Evolutionary conservation across 2,329 filamentous ascomycete genomes (phyloP), one percentile per base, ranked within the genome.

Genomic region (Fusarium mundagurra): DNA sequence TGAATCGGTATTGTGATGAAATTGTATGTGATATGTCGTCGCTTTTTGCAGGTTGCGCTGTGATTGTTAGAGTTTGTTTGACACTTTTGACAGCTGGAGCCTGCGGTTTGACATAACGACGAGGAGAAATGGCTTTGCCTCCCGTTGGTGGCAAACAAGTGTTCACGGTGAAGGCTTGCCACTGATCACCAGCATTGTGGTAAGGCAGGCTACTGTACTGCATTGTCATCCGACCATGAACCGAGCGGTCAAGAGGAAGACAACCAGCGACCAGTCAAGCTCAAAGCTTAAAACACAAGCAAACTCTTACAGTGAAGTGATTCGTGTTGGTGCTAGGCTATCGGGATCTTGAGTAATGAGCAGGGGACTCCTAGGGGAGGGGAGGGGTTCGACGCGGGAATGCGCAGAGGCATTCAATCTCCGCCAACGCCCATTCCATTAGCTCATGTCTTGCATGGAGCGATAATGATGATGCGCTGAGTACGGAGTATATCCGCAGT

Each of bases 351-450:
- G 51, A 60, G 44, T 70, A 70, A 66, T 65, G 51, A 43, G 20
- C 47, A 29, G 45, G 45, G 27, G 24, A 38, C 33, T 33, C 33
- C n/a, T n/a, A n/a, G n/a, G n/a, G 17, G 5, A 44, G 27, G 27
- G 27, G 24, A 48, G 27, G 29, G 43, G 48, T 44, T 47, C n/a
- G 38, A 45, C 17, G 9, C n/a, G 67, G 67, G 61, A 71, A 70
- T 70, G 67, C 11, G 13, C 59, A 51, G 43, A 66, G 67, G 67
- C 47, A 71, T 70, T 70, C 38, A 45, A 18, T 45, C 60, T 70
- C 67, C 11, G 60, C 53, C 67, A 71, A 70, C 67, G 31, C 18
- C 38, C 67, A 71, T 70, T 70, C 67, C 67, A 70, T 29, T 29
- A 43, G 34, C 24, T 17, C 24, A 54, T 70, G 67, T 61, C 67